A percentile compares a stretch with the other conserved stretches of the same genome.
These are phyloP conservation scores for Phtheirospermum japonicum DNA, from an alignment of 257 asterid species.

Conservation along the genomic window DNA sequence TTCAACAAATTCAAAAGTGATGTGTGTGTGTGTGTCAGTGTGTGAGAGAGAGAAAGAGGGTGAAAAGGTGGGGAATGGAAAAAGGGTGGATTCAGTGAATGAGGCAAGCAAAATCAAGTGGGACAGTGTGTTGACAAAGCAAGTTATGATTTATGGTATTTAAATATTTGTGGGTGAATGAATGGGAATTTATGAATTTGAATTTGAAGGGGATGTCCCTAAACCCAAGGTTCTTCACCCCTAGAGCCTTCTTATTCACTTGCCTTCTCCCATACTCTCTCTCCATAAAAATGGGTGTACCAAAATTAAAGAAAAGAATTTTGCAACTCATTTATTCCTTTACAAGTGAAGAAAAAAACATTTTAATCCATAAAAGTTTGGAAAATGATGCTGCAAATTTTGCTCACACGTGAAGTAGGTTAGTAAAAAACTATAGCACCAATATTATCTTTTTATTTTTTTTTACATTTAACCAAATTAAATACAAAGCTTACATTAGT, in stretches of 20 bases:
- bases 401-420: too few species aligned
- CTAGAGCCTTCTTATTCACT: conserved; percentile 11
- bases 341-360: too few species aligned
- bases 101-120: conserved; percentile 31
- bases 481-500: too few species aligned
- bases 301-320: background rate
- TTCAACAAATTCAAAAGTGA: background rate
- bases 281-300: background rate
- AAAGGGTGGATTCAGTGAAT: conserved; percentile 43
- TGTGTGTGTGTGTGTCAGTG: background rate
- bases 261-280: conserved; percentile 12
- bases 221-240: conserved; percentile 42
- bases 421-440: too few species aligned
- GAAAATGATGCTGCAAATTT: too few species aligned
- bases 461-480: too few species aligned
- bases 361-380: too few species aligned
- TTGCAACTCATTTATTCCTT: background rate
- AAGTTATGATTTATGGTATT: conserved; percentile 2
- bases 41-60: conserved; percentile 1
- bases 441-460: too few species aligned
- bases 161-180: background rate
- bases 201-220: conserved; percentile 27
- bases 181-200: conserved; percentile 11
- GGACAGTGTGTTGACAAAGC: conserved; percentile 29
- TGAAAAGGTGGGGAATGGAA: background rate